phyloP scores from a whole-genome alignment of 192 early-diverging fungal species.

The Backusella mclennaniae region DNA sequence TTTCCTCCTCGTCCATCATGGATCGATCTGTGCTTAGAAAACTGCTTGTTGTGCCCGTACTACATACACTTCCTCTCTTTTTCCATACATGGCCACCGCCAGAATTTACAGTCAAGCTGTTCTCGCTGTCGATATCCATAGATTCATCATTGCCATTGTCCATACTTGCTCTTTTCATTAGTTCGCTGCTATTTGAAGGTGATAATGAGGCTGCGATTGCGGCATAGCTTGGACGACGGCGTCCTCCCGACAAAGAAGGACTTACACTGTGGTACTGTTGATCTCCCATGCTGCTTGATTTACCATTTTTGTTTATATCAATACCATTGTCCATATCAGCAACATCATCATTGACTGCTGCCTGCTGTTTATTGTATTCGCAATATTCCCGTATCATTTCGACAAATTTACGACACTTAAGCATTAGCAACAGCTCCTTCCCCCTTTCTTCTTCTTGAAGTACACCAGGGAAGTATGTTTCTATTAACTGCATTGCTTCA shows the following conservation, averaged over 20 bases:
- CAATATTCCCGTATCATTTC: slow-evolving; percentile 67
- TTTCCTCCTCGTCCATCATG: background rate
- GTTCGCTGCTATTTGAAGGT: background rate
- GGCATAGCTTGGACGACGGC: slow-evolving; percentile 26
- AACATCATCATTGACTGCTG: background rate
- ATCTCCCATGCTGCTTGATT: background rate
- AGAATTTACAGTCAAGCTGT: background rate
- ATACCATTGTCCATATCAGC: background rate
- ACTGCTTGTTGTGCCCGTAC: background rate
- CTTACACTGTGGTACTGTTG: background rate
- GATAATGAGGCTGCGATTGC: slow-evolving; percentile 24
- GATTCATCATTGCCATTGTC: background rate
- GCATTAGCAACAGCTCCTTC: slow-evolving; percentile 59
- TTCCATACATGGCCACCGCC: background rate
- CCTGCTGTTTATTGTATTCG: background rate
- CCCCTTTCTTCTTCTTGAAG: slow-evolving; percentile 54
- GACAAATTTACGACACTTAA: slow-evolving; percentile 85
- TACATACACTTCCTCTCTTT: background rate
- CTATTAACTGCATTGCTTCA: slow-evolving; percentile 61
- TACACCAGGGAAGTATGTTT: slow-evolving; percentile 66
- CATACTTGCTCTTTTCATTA: too few species aligned
- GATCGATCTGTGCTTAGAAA: background rate
- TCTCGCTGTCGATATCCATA: background rate
- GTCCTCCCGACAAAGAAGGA: background rate
- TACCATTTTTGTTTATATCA: background rate